Evolutionary conservation across 345 rosid species (phyloP).

Genomic region (Populus davidiana): DNA sequence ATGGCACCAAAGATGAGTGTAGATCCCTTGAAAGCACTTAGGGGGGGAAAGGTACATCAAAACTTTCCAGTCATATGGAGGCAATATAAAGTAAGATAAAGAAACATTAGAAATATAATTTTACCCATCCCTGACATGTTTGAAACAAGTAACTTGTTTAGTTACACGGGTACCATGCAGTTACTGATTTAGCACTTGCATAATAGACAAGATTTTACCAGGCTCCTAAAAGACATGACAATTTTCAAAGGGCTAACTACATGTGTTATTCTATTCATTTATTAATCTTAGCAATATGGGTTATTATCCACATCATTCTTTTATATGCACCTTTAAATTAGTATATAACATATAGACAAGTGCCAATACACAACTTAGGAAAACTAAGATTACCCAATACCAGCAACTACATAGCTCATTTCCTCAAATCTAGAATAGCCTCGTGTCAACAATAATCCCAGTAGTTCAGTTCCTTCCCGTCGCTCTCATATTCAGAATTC

Average conservation of each 20-base stretch:
- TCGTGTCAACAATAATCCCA: not conserved
- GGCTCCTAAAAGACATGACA: not conserved
- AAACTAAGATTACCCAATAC: not conserved
- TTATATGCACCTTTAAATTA: not conserved
- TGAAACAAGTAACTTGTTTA: not conserved
- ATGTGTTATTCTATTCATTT: not conserved
- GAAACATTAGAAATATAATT: not conserved
- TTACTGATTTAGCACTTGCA: not conserved
- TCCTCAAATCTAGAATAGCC: not conserved
- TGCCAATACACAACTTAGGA: not conserved
- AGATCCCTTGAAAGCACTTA: not conserved
- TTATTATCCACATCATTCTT: not conserved
- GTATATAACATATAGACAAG: not conserved
- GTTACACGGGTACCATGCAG: not conserved
- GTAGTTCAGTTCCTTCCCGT: not conserved
- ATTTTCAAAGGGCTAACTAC: not conserved
- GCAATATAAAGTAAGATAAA: not conserved
- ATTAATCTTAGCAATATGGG: not conserved
- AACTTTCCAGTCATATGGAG: not conserved
- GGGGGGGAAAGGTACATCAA: not conserved
- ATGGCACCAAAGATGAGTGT: not conserved
- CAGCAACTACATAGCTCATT: not conserved
- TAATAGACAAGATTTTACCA: not conserved
- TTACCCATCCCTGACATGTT: not conserved
- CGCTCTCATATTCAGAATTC: not conserved